Evolutionary conservation across 1,284 basidiomycete genomes (phyloP).

Genomic region (Trichosporon ovoides): DNA sequence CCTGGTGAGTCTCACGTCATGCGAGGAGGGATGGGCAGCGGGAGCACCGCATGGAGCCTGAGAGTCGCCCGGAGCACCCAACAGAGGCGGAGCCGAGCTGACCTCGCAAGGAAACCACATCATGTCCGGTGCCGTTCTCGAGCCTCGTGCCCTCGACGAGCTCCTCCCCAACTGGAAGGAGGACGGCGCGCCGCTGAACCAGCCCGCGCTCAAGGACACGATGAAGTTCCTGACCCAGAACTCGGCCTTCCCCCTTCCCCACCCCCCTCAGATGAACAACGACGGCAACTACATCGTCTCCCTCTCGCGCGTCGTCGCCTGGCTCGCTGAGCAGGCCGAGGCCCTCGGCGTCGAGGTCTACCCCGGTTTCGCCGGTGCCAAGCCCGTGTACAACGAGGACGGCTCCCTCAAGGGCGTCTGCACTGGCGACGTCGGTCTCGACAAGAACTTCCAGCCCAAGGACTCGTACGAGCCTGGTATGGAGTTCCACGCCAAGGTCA

Average conservation of each 20-base stretch:
- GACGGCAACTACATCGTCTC: slow-evolving; percentile 91
- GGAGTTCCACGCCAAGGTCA: slow-evolving; percentile 91
- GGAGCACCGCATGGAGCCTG: background rate
- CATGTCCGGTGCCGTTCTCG: slow-evolving; percentile 91
- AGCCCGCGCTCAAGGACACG: slow-evolving; percentile 68
- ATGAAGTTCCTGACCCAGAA: slow-evolving; percentile 84
- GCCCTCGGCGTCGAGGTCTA: slow-evolving; percentile 93
- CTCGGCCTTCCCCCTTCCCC: slow-evolving; percentile 75
- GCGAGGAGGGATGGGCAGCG: too few relatives aligned
- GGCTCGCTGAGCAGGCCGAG: slow-evolving; percentile 79
- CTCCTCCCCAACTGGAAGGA: slow-evolving; percentile 82
- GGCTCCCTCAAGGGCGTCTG: slow-evolving; percentile 74
- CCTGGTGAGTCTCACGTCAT: slow-evolving; percentile 63
- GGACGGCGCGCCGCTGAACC: slow-evolving; percentile 60
- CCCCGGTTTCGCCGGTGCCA: slow-evolving; percentile 89
- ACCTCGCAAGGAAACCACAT: slow-evolving; percentile 74
- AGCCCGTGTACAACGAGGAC: slow-evolving; percentile 67
- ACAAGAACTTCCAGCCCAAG: slow-evolving; percentile 72
- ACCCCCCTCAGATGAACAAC: slow-evolving; percentile 96
- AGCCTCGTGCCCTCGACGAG: slow-evolving; percentile 85
- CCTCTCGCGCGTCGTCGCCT: slow-evolving; percentile 79
- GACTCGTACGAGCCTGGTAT: slow-evolving; percentile 93
- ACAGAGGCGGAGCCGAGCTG: background rate
- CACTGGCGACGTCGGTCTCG: slow-evolving; percentile 93
- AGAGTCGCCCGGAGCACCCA: background rate